Conservation (phyloP, 495 filamentous ascomycete genomes). For the Penicillium paradoxum region DNA sequence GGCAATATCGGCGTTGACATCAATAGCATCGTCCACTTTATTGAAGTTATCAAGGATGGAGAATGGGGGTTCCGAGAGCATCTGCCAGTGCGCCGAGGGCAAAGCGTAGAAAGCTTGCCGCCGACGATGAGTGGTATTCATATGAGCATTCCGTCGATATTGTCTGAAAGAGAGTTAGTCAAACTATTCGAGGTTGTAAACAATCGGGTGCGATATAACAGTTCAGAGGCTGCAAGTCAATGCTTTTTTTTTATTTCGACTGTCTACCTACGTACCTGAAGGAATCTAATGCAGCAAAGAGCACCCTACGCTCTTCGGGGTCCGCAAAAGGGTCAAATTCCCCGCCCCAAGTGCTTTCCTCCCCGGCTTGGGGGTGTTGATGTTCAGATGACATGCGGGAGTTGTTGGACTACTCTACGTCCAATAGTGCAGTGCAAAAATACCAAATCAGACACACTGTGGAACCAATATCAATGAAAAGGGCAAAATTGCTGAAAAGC, state of each 20-base stretch:
- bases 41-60: conserved; percentile 71
- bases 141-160: conserved; percentile 77
- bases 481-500: background rate
- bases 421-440: background rate
- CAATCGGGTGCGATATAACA: background rate
- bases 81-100: conserved; percentile 72
- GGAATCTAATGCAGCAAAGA: conserved; percentile 75
- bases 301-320: conserved; percentile 67
- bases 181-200: background rate
- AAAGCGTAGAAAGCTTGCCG: conserved; percentile 88
- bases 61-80: conserved; percentile 77
- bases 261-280: conserved; percentile 63
- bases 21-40: conserved; percentile 80
- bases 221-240: background rate
- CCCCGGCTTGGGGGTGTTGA: conserved; percentile 12
- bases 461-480: background rate
- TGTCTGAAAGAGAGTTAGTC: conserved; percentile 47
- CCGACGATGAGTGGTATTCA: conserved; percentile 81
- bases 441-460: background rate
- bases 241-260: background rate
- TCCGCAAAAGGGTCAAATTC: conserved; percentile 61
- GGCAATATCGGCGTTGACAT: conserved; percentile 78
- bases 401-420: background rate
- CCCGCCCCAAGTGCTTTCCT: conserved; percentile 48
- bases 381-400: conserved; percentile 18